Base-by-base conservation (phyloP, 345 rosid genomes). In the Murraya koenigii region DNA sequence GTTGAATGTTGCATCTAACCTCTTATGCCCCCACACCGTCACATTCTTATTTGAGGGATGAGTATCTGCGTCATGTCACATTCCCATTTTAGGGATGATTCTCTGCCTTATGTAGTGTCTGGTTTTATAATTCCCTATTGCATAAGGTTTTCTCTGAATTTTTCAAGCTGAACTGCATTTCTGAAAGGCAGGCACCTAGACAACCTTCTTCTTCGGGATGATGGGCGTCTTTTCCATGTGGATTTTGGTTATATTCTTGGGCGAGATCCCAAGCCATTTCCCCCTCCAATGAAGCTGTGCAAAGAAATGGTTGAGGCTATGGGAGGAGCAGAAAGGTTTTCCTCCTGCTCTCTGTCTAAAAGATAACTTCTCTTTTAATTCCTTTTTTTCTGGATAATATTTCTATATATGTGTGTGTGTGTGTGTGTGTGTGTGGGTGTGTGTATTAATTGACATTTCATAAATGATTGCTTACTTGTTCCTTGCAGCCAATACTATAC, bases 231-330 rank as follows among this genome's bases (percentile, higher is more conserved):
- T 76, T 96, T 96, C 88, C 98, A 96, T 77, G 99, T 96, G 77
- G 99, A 96, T 87, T 94, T 96, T 77, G 98, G 93, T 30, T 96
- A 90, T 84, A 96, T 94, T 83, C 97, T 96, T 56, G 99, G 99
- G 69, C 93, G 97, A 78, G 99, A 92, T 81, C 99, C 99, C 68
- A 96, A 96, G 84, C 99, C 97, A 33, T 96, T 96, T 80, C 99
- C 99, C 62, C 99, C 99, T 44, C 99, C 99, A 39, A 96, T 96
- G 99, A 96, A 92, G 82, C 97, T 96, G 67, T 96, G 99, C 91
- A 96, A 96, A 84, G 98, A 96, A 88, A 96, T 96, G 99, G 99
- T 96, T 66, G 99, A 96, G 89, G 99, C 98, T 61, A 96, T 96
- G 99, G 98, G 98, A 38, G 99, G 99, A 77, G 98, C 97, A 73